A percentile compares a stretch with the other conserved stretches of the same genome.
Evolutionary conservation across 352 stramenopile genomes (phyloP).

Genomic region (Phytophthora hibernalis): DNA sequence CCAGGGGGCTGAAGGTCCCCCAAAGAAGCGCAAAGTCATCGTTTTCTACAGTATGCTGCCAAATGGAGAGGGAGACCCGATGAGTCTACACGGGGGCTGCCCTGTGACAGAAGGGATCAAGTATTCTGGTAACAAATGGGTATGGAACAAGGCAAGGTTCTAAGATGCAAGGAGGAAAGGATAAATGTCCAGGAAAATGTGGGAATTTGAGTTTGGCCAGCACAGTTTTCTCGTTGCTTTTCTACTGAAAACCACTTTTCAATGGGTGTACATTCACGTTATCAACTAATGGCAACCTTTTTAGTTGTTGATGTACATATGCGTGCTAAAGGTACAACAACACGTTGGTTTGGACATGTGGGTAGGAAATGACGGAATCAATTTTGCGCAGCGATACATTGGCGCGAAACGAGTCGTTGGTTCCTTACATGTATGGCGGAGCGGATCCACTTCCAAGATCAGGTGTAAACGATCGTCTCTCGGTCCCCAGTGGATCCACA

Average conservation of each 20-base stretch:
- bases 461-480: conserved; percentile 28
- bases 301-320: conserved; percentile 1
- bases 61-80: conserved; percentile 66
- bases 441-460: conserved; percentile 34
- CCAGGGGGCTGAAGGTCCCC: conserved; percentile 69
- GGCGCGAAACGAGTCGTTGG: conserved; percentile 25
- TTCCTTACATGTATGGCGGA: conserved; percentile 26
- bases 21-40: conserved; percentile 84
- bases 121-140: conserved; percentile 86
- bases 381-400: conserved; percentile 29
- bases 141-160: conserved; percentile 79
- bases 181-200: background rate
- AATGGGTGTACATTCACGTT: too few relatives aligned
- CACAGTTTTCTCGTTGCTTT: too few relatives aligned
- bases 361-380: conserved; percentile 22
- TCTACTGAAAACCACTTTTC: too few relatives aligned
- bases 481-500: conserved; percentile 18
- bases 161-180: background rate
- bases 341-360: conserved; percentile 23
- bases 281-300: too few relatives aligned
- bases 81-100: conserved; percentile 79
- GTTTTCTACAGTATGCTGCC: conserved; percentile 88
- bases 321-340: conserved; percentile 18
- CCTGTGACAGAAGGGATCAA: conserved; percentile 80
- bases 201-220: too few relatives aligned